phyloP scores from a whole-genome alignment of 257 asterid species.

The Pogostemon cablin region DNA sequence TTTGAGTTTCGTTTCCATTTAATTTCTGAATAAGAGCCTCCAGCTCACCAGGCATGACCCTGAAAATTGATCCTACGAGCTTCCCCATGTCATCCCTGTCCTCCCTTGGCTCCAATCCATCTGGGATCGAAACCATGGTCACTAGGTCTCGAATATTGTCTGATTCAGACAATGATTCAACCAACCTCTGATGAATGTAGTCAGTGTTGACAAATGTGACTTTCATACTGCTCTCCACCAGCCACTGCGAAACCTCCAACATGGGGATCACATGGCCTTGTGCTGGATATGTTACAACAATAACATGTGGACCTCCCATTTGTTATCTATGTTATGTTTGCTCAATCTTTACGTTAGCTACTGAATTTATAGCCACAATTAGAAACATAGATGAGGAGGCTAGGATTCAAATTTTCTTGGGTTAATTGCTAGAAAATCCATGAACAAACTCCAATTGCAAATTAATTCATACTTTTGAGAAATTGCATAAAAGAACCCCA shows the following conservation, averaged over 20 bases:
- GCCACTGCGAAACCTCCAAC: slow-evolving; percentile 53
- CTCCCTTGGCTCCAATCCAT: slow-evolving; percentile 59
- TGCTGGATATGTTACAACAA: slow-evolving; percentile 68
- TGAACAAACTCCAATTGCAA: no score
- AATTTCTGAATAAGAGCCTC: slow-evolving; percentile 45
- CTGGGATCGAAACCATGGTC: slow-evolving; percentile 52
- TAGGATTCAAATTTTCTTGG: no score
- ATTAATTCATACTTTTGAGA: no score
- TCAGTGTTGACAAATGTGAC: slow-evolving; percentile 58
- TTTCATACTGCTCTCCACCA: slow-evolving; percentile 45
- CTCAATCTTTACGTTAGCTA: background rate
- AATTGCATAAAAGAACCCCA: no score
- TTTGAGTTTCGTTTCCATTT: slow-evolving; percentile 26
- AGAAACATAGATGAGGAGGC: background rate
- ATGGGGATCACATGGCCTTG: slow-evolving; percentile 79
- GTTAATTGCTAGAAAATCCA: no score
- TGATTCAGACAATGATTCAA: slow-evolving; percentile 36
- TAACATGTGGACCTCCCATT: slow-evolving; percentile 57
- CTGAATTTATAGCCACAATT: background rate
- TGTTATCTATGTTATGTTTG: background rate
- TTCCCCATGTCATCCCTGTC: slow-evolving; percentile 55
- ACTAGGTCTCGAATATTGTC: slow-evolving; percentile 35
- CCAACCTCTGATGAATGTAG: slow-evolving; percentile 52
- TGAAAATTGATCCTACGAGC: slow-evolving; percentile 31
- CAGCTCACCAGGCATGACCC: slow-evolving; percentile 49